Evolutionary conservation across 129 eudicot species (phyloP).

Genomic region (Saposhnikovia divaricata): DNA sequence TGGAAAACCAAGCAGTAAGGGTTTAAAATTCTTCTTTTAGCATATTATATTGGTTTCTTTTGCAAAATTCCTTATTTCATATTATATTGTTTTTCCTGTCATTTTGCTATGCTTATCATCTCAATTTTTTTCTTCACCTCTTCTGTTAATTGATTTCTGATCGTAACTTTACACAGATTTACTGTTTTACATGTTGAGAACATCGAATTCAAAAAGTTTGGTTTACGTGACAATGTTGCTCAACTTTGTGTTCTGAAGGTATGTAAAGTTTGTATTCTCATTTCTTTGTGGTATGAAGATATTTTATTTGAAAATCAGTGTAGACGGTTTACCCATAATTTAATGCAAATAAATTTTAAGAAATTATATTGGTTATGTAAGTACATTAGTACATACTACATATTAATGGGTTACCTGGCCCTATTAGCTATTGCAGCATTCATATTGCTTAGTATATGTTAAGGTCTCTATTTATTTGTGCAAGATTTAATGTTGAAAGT

Average conservation of each 20-base stretch:
- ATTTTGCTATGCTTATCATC: neutral
- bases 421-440: neutral
- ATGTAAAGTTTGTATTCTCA: neutral
- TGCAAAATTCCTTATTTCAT: neutral
- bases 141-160: neutral
- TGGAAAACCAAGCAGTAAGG: constrained; percentile 72
- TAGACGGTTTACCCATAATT: neutral
- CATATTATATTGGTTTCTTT: neutral
- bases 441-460: neutral
- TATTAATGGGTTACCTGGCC: neutral
- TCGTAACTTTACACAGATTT: constrained; percentile 39
- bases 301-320: neutral
- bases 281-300: neutral
- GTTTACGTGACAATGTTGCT: constrained; percentile 77
- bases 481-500: neutral
- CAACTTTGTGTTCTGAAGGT: constrained; percentile 91
- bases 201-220: constrained; percentile 71
- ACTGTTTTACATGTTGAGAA: constrained; percentile 56
- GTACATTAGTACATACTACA: neutral
- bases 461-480: neutral
- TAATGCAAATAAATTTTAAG: neutral
- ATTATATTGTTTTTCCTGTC: neutral
- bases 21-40: constrained; percentile 2
- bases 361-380: neutral
- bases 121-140: neutral